Evolutionary conservation across 2,329 filamentous ascomycete genomes (phyloP).

Genomic region (Alternaria incomplexa): DNA sequence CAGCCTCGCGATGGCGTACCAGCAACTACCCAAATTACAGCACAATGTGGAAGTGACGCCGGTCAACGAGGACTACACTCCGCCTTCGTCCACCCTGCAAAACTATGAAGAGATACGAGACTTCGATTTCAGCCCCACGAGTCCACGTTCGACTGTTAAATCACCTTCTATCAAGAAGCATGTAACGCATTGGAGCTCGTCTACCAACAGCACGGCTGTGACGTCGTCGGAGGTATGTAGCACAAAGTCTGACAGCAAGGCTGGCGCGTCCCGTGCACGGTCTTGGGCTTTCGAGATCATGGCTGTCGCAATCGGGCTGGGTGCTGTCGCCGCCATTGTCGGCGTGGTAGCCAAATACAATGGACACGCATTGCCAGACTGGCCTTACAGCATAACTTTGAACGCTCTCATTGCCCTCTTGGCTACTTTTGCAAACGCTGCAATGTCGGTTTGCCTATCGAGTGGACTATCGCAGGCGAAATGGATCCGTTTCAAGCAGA

Average conservation of each 20-base stretch:
- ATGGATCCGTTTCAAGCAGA: slow-evolving; percentile 17
- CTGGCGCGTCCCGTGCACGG: slow-evolving; percentile 4
- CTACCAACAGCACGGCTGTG: slow-evolving; percentile 9
- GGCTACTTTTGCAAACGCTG: slow-evolving; percentile 18
- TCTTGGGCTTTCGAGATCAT: slow-evolving; percentile 18
- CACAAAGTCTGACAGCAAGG: slow-evolving; percentile 6
- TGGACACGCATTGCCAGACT: slow-evolving; percentile 17
- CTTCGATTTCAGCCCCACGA: slow-evolving; percentile 9
- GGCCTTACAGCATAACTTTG: slow-evolving; percentile 19
- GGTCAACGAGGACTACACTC: slow-evolving; percentile 1
- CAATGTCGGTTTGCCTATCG: slow-evolving; percentile 17
- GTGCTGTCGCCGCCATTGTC: slow-evolving; percentile 14
- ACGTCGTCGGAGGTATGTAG: slow-evolving; percentile 12
- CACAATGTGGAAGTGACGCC: slow-evolving; percentile 3
- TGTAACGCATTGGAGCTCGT: slow-evolving; percentile 9
- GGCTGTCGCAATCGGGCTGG: slow-evolving; percentile 9
- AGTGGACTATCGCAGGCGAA: slow-evolving; percentile 21
- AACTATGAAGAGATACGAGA: slow-evolving; percentile 5
- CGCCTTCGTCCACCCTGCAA: slow-evolving; percentile 3
- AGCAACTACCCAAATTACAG: slow-evolving; percentile 8
- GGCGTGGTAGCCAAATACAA: slow-evolving; percentile 17
- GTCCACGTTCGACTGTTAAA: slow-evolving; percentile 1
- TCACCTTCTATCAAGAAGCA: slow-evolving; percentile 10
- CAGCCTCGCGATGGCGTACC: slow-evolving; percentile 6
- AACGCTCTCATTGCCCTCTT: slow-evolving; percentile 21